Evolutionary conservation across 2,329 filamentous ascomycete species (phyloP), one percentile per base, ranked within the genome.

Genomic region (Didymella keratinophila): DNA sequence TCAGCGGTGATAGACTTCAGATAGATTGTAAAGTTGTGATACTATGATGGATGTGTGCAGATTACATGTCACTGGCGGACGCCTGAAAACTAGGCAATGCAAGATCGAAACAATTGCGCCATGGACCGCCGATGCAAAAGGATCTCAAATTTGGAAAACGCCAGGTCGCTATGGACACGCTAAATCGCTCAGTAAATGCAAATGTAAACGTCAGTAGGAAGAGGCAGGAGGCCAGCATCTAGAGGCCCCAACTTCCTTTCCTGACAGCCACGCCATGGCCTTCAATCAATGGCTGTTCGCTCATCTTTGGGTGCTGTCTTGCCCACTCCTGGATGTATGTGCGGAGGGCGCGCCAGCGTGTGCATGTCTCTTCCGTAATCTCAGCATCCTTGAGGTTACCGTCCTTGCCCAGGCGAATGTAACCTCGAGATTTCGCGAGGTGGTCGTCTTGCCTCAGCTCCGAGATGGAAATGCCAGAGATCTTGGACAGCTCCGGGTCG

Each of bases 241-340:
- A 75, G 12, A 73, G 54, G 18, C 79, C 81, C 81, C 81, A 83
- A 71, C 79, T 81, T 23, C 81, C 81, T 64, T 79, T 78, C 60
- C 81, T 73, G 1, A 78, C 79, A n/a, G 71, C 76, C 23, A 78
- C 78, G 11, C 80, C 81, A 66, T 76, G 78, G 12, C 73, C 74
- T 36, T 72, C 76, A 4, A 69, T 62, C 21, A 68, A 58, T 10
- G 67, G 71, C 25, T 69, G 74, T 18, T 67, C 70, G 16, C 66
- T 65, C 76, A 95, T 86, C 61, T 86, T 84, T 5, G 93, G 92
- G 73, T 96, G 91, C 76, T 97, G 93, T 56, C 89, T 84, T 23
- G 90, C 93, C 94, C 94, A 98, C 75, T 97, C 93, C 36, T 84
- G 83, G 37, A 98, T 90, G 75, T 98, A 98, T 39, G 88, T 73